Percentiles rank a stretch among this genome's conserved stretches.
These are phyloP conservation scores for Mercurialis annua DNA, from an alignment of 345 rosid species.

Conservation along the genomic window DNA sequence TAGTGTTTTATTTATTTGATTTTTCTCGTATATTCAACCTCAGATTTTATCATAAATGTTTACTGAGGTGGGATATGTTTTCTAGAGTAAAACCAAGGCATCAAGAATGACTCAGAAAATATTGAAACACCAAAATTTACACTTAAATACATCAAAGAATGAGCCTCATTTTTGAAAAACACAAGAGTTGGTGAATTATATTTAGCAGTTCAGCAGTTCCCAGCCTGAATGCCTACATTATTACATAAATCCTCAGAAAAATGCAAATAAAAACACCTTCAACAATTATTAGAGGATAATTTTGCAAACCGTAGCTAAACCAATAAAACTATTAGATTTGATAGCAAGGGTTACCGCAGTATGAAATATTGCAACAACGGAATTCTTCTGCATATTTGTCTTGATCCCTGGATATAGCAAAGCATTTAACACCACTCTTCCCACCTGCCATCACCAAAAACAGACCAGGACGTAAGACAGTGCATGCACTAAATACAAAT, in stretches of 20 bases:
- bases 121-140: too few species aligned
- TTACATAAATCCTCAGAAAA: neutral
- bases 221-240: neutral
- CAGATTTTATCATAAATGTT: too few species aligned
- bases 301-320: neutral
- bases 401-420: constrained; percentile 82
- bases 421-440: constrained; percentile 83
- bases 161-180: neutral
- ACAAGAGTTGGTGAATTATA: neutral
- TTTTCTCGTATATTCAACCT: too few species aligned
- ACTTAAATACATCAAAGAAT: too few species aligned
- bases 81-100: too few species aligned
- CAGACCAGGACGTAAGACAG: constrained; percentile 11
- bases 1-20: too few species aligned
- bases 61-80: too few species aligned
- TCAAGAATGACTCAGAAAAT: too few species aligned
- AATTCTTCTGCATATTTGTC: constrained; percentile 70
- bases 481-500: neutral
- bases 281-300: neutral
- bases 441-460: constrained; percentile 53
- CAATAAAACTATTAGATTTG: neutral
- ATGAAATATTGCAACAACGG: constrained; percentile 88
- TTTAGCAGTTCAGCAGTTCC: neutral
- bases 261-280: neutral
- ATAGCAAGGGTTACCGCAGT: constrained; percentile 52